A percentile compares a stretch with the other conserved stretches of the same genome.
Conservation (phyloP, 140 eudicot species). For the Stevia rebaudiana region DNA sequence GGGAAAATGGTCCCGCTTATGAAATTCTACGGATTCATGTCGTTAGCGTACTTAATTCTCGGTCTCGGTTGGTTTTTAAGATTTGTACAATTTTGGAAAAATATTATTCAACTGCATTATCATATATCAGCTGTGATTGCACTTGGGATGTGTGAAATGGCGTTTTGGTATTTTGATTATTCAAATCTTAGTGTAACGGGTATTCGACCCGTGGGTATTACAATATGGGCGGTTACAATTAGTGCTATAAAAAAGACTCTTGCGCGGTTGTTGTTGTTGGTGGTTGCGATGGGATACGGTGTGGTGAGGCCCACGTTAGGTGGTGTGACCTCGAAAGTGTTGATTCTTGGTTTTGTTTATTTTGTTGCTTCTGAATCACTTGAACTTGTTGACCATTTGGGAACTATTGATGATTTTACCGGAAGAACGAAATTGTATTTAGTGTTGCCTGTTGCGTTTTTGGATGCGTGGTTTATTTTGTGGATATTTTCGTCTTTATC, state of each 20-base stretch:
- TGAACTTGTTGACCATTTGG: slow-evolving; percentile 67
- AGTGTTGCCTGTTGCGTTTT: slow-evolving; percentile 68
- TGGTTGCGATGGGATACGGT: slow-evolving; percentile 75
- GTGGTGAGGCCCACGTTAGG: slow-evolving; percentile 71
- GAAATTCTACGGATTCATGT: slow-evolving; percentile 62
- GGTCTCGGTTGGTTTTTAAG: slow-evolving; percentile 65
- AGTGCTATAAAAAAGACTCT: slow-evolving; percentile 55
- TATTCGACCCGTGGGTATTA: slow-evolving; percentile 55
- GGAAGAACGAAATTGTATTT: slow-evolving; percentile 52
- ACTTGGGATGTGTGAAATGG: slow-evolving; percentile 76
- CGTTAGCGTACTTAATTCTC: slow-evolving; percentile 53
- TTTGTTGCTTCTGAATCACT: slow-evolving; percentile 64
- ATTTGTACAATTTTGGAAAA: slow-evolving; percentile 63
- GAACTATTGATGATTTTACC: slow-evolving; percentile 57
- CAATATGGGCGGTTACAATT: slow-evolving; percentile 52
- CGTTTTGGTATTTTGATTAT: slow-evolving; percentile 73
- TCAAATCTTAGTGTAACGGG: slow-evolving; percentile 61
- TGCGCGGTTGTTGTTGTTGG: slow-evolving; percentile 59
- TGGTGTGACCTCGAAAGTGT: slow-evolving; percentile 54
- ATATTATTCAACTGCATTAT: slow-evolving; percentile 61
- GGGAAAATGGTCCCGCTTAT: slow-evolving; percentile 69
- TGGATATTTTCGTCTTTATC: slow-evolving; percentile 79
- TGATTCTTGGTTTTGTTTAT: slow-evolving; percentile 45
- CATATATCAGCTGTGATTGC: slow-evolving; percentile 69
- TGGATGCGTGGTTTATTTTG: slow-evolving; percentile 65